Conservation (phyloP, 2,329 filamentous ascomycete species). For the Cytospora piceicola region DNA sequence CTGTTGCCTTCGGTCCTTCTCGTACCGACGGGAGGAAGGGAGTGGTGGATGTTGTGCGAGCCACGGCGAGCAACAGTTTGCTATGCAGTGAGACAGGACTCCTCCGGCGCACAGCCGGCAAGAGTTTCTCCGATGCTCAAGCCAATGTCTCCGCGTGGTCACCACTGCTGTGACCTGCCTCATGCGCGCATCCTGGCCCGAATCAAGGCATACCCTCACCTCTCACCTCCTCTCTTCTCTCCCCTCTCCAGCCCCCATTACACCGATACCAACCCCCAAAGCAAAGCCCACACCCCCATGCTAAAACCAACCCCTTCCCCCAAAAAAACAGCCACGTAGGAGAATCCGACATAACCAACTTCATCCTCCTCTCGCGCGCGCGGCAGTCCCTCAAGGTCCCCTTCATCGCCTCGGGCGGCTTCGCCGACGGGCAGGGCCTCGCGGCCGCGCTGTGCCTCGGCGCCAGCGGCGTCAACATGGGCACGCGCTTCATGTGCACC, state of each 20-base stretch:
- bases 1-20: not conserved
- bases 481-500: constrained; percentile 96
- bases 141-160: not conserved
- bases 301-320: not conserved
- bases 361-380: constrained; percentile 83
- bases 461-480: constrained; percentile 97
- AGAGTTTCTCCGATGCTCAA: not conserved
- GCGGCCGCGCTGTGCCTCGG: constrained; percentile 89
- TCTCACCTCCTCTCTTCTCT: not conserved
- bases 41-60: constrained; percentile 10
- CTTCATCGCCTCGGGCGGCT: constrained; percentile 95
- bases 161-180: constrained; percentile 7
- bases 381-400: constrained; percentile 82
- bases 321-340: constrained; percentile 72
- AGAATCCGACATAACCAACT: constrained; percentile 86
- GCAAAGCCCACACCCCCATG: not conserved
- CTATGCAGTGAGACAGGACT: not conserved
- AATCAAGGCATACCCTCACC: not conserved
- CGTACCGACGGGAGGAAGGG: not conserved
- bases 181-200: constrained; percentile 4
- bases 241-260: not conserved
- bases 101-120: not conserved
- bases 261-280: not conserved
- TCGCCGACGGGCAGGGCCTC: constrained; percentile 91
- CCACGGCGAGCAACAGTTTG: constrained; percentile 6